These are phyloP conservation scores for Marasmius tenuissimus DNA, from an alignment of 1,284 basidiomycete genomes.

Conservation along the genomic window DNA sequence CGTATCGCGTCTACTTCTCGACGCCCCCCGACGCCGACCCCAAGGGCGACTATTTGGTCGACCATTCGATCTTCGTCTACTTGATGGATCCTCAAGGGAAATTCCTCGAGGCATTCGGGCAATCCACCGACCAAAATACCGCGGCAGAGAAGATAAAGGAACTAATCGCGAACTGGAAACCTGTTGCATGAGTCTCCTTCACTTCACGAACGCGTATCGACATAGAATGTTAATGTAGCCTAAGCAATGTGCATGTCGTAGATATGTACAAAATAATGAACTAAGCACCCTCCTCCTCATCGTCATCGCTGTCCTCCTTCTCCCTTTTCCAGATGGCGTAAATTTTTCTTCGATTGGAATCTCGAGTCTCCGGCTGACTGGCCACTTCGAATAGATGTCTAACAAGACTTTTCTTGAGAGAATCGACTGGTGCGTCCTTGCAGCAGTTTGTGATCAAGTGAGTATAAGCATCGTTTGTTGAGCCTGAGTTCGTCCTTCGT, in stretches of 20 bases:
- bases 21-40: slow-evolving; percentile 91
- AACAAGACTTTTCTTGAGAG: slow-evolving; percentile 61
- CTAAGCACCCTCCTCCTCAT: neutral
- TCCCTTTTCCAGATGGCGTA: slow-evolving; percentile 77
- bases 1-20: slow-evolving; percentile 97
- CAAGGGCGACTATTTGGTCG: slow-evolving; percentile 91
- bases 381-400: slow-evolving; percentile 75
- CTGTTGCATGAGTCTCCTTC: neutral
- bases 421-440: slow-evolving; percentile 33
- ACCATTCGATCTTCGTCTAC: slow-evolving; percentile 97
- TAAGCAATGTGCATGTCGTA: neutral
- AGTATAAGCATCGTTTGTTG: slow-evolving; percentile 30
- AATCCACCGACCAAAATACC: slow-evolving; percentile 72
- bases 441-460: slow-evolving; percentile 51
- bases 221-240: neutral
- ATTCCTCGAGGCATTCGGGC: slow-evolving; percentile 97
- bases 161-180: slow-evolving; percentile 53
- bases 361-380: slow-evolving; percentile 70
- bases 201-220: neutral
- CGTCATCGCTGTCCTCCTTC: slow-evolving; percentile 47
- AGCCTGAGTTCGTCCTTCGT: slow-evolving; percentile 31
- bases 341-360: slow-evolving; percentile 79
- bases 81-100: slow-evolving; percentile 95
- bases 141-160: slow-evolving; percentile 63
- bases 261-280: neutral